A percentile compares a stretch with the other conserved stretches of the same genome.
Evolutionary conservation across 208 protist species (phyloP).

Genomic region (Tritrichomonas foetus): DNA sequence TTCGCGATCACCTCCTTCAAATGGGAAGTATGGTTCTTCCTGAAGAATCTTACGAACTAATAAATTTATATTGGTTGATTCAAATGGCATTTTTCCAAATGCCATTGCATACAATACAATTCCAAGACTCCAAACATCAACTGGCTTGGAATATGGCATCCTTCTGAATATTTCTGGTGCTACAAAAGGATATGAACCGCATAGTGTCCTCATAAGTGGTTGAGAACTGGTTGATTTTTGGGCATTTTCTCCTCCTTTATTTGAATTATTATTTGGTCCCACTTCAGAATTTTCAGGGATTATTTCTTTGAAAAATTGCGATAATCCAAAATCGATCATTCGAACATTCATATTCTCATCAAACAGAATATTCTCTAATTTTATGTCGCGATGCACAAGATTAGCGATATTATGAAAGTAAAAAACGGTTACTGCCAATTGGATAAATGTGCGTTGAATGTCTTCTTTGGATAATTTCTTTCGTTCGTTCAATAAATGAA

Average conservation of each 20-base stretch:
- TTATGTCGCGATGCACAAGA: background rate
- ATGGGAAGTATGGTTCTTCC: too few species aligned
- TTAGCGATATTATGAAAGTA: background rate
- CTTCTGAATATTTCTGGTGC: background rate
- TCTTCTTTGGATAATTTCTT: background rate
- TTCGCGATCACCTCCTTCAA: too few species aligned
- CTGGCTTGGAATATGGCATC: background rate
- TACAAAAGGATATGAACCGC: background rate
- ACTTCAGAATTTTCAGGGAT: too few species aligned
- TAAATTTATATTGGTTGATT: too few species aligned
- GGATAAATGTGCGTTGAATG: background rate
- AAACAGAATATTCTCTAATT: background rate
- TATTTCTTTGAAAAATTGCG: background rate
- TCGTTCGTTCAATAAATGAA: background rate
- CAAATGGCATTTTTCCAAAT: background rate
- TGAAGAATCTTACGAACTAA: too few species aligned
- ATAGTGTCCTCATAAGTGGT: background rate
- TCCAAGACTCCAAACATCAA: slow-evolving; percentile 20
- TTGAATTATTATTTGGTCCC: background rate
- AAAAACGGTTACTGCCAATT: background rate
- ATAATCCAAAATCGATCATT: slow-evolving; percentile 23
- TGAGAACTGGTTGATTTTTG: too few species aligned
- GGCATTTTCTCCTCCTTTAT: too few species aligned
- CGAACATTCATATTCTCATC: background rate
- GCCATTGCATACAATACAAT: background rate